These are phyloP conservation scores for Arctium lappa DNA, from an alignment of 129 eudicot species.

Conservation along the genomic window DNA sequence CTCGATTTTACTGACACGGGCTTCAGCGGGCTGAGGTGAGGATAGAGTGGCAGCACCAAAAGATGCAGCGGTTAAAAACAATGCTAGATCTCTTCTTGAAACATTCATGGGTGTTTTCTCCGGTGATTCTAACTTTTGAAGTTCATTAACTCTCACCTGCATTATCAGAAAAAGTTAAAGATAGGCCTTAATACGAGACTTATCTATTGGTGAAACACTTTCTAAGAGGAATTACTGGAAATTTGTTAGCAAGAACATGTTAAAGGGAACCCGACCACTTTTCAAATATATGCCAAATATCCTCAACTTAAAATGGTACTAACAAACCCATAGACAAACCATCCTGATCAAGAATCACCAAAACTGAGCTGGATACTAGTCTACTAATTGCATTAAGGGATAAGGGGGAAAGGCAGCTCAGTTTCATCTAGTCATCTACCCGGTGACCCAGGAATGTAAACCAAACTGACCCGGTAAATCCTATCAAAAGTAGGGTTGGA, in stretches of 20 bases:
- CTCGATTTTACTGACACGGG: constrained; percentile 38
- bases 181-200: not conserved
- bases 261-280: not conserved
- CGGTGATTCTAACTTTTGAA: constrained; percentile 21
- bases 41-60: constrained; percentile 30
- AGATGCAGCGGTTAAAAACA: constrained; percentile 46
- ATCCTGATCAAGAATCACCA: not conserved
- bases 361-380: not conserved
- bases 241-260: not conserved
- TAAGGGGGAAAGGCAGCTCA: not conserved
- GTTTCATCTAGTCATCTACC: not conserved
- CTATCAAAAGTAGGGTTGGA: too few species aligned
- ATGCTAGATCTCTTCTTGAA: constrained; percentile 52
- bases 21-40: constrained; percentile 54
- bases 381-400: not conserved
- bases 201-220: not conserved
- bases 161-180: not conserved
- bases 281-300: not conserved
- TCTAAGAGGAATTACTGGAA: too few species aligned
- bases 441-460: too few species aligned
- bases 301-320: not conserved
- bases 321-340: not conserved
- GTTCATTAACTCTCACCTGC: constrained; percentile 45
- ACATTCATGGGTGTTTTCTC: constrained; percentile 11
- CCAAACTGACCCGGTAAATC: too few species aligned